Base-by-base conservation (phyloP, 2,329 filamentous ascomycete species). In the Beauveria rudraprayagi region DNA sequence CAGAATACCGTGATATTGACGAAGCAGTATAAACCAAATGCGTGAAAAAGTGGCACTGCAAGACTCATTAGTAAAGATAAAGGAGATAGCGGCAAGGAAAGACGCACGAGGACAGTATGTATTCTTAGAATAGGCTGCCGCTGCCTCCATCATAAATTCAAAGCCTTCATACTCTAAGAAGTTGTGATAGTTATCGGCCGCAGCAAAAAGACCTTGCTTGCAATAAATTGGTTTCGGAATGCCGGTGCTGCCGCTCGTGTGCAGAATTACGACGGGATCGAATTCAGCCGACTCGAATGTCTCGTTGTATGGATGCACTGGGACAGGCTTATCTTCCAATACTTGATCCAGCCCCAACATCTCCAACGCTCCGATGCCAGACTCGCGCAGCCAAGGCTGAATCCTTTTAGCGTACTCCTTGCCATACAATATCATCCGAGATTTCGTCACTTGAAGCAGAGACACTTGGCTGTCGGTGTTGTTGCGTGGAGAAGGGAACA, bases 171-270 rank as follows among this genome's bases (percentile, higher is more conserved):
- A 70, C 3, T 66, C 62, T 0, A 66, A 67, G 1, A 70, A 43
- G 3, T 67, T 54, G 26, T 70, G 70, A 30, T 67, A 69, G 2
- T 57, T 64, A 59, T 80, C 76, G 3, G 58, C 63, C 19, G 73
- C 65, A 1, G 73, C 69, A 16, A 76, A 11, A 67, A 75, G 70
- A 16, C 77, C 77, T 5, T 77, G 72, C 4, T 67, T 66, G 22
- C 70, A 66, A 10, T 76, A 63, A n/a, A 81, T 71, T 2, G 78
- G 77, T 65, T 78, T 80, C 0, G 78, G 78, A 3, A 78, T 68
- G 0, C 78, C 78, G 0, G 78, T 79, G 47, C 73, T 77, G 6
- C 78, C 78, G 57, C 75, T 78, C 0, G 77, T 80, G 66, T 80
- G 78, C 9, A 80, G 64, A 2, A 79, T 70, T 3, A 72, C 48